A percentile compares a stretch with the other conserved stretches of the same genome.
Conservation (phyloP, 2,329 filamentous ascomycete genomes). For the Zasmidium cellare region DNA sequence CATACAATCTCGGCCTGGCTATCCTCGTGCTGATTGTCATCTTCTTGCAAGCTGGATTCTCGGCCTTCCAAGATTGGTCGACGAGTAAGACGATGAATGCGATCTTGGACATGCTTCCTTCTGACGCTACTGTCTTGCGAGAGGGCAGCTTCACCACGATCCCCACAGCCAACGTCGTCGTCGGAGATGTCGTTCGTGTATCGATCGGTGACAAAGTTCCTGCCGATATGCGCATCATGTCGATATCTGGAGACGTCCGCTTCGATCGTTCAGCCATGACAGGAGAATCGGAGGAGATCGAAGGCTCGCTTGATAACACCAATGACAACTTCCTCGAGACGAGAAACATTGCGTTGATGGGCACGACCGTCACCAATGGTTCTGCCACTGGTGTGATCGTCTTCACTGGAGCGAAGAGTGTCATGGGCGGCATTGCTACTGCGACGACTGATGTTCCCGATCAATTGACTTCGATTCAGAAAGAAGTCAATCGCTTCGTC, state of each 20-base stretch:
- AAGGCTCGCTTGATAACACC: neutral
- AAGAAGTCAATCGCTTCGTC: neutral
- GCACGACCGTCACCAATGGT: neutral
- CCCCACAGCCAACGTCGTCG: neutral
- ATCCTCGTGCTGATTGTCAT: neutral
- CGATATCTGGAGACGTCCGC: neutral
- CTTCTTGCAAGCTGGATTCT: neutral
- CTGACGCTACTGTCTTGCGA: neutral
- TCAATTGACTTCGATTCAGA: neutral
- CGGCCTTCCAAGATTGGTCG: neutral
- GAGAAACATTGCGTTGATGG: neutral
- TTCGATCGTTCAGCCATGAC: neutral
- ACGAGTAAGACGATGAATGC: neutral
- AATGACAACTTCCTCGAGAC: neutral
- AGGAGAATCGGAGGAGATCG: neutral
- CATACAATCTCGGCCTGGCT: neutral
- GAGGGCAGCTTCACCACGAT: neutral
- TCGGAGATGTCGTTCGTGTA: neutral
- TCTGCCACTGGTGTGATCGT: neutral
- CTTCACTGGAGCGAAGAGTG: neutral
- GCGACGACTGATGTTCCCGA: neutral
- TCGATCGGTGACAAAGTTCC: neutral
- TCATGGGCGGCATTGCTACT: neutral
- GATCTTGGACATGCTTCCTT: neutral
- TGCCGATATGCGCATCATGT: neutral